phyloP scores from a whole-genome alignment of 2,329 filamentous ascomycete species.

The Microthyrium microscopicum region DNA sequence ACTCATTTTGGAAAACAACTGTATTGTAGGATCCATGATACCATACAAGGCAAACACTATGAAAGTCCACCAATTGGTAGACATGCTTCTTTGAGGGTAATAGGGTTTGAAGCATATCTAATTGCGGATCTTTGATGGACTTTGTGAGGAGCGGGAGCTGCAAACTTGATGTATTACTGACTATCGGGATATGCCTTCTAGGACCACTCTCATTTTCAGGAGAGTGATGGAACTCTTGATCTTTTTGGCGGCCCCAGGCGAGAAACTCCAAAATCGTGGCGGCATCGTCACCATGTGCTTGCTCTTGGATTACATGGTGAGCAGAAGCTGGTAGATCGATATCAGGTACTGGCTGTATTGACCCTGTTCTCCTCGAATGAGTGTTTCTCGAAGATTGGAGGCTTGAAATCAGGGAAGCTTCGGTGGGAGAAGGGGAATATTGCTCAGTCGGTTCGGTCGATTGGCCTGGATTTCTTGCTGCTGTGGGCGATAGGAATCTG shows the following conservation, averaged over 20 bases:
- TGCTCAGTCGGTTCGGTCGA: too few relatives aligned
- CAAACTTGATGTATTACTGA: slow-evolving; percentile 8
- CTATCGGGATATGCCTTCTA: slow-evolving; percentile 11
- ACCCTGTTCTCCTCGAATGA: too few relatives aligned
- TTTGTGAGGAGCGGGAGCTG: slow-evolving; percentile 5
- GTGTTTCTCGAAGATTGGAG: too few relatives aligned
- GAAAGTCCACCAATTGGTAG: slow-evolving; percentile 20
- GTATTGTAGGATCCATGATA: slow-evolving; percentile 23
- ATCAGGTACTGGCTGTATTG: too few relatives aligned
- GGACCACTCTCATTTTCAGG: slow-evolving; percentile 4
- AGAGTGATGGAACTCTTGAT: slow-evolving; percentile 11
- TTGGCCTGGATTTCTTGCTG: too few relatives aligned
- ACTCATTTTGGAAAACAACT: slow-evolving; percentile 21
- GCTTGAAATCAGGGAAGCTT: too few relatives aligned
- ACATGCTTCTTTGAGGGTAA: slow-evolving; percentile 17
- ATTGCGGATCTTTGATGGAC: slow-evolving; percentile 8
- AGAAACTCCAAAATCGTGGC: slow-evolving; percentile 32
- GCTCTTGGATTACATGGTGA: too few relatives aligned
- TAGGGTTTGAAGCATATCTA: slow-evolving; percentile 21
- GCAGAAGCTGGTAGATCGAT: too few relatives aligned
- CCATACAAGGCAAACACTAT: slow-evolving; percentile 23
- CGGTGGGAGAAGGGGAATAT: too few relatives aligned
- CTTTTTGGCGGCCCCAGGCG: slow-evolving; percentile 31
- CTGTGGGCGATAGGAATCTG: too few relatives aligned
- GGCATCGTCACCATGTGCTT: too few relatives aligned